These are phyloP conservation scores for Debaryomycetaceae sp. DNA, from an alignment of 1,139 yeast species.

Conservation along the genomic window DNA sequence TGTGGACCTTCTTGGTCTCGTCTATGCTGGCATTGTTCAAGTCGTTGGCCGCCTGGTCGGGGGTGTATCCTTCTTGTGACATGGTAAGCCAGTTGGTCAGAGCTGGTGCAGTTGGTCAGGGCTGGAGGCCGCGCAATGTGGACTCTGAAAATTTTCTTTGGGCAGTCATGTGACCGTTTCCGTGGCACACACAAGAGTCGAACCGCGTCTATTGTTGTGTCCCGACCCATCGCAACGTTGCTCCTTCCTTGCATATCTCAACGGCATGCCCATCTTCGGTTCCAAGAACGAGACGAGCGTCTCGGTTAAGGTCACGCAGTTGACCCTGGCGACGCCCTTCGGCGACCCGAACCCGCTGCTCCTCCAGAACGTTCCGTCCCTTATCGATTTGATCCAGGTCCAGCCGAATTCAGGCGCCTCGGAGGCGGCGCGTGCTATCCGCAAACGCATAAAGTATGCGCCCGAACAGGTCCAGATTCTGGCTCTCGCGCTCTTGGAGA, in stretches of 20 bases:
- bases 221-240: background rate
- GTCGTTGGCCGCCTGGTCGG: conserved; percentile 46
- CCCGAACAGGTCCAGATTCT: conserved; percentile 44
- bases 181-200: background rate
- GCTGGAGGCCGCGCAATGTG: background rate
- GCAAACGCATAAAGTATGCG: conserved; percentile 89
- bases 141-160: background rate
- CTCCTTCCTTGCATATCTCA: no score
- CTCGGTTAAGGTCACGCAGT: conserved; percentile 38
- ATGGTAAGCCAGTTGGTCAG: conserved; percentile 10
- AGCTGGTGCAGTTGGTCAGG: background rate
- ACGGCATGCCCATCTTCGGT: conserved; percentile 34
- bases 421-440: conserved; percentile 84
- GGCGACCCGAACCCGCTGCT: conserved; percentile 19
- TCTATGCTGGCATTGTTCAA: conserved; percentile 37
- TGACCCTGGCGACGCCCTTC: conserved; percentile 19
- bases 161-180: background rate
- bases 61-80: conserved; percentile 31
- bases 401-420: conserved; percentile 44
- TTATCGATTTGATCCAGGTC: conserved; percentile 27
- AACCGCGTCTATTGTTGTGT: no score
- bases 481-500: conserved; percentile 62
- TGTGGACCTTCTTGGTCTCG: conserved; percentile 1
- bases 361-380: conserved; percentile 25
- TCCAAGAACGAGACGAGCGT: conserved; percentile 46